Evolutionary conservation across 495 filamentous ascomycete species (phyloP).

Genomic region (Penicillium taxi): DNA sequence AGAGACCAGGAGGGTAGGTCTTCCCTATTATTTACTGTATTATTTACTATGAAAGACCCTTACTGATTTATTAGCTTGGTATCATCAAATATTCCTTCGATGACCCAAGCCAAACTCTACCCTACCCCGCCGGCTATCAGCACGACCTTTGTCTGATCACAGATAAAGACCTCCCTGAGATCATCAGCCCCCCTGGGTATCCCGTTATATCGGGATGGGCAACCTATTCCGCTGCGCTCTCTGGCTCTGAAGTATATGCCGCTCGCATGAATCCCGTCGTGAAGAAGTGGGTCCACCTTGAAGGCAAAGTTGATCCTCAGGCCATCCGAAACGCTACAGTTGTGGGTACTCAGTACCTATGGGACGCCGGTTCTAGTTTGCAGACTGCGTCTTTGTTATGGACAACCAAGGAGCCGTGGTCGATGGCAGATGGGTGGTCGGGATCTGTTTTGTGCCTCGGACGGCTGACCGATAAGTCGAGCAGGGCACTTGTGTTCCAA

Average conservation of each 20-base stretch:
- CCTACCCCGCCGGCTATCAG: constrained; percentile 9
- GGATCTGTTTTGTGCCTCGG: constrained; percentile 11
- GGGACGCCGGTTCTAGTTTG: constrained; percentile 1
- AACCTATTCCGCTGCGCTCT: constrained; percentile 11
- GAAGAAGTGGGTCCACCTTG: constrained; percentile 5
- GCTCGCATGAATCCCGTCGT: constrained; percentile 5
- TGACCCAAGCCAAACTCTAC: constrained; percentile 4
- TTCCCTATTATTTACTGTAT: background rate
- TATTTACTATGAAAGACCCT: background rate
- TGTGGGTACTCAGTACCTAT: constrained; percentile 10
- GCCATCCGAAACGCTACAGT: constrained; percentile 8
- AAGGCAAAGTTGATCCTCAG: constrained; percentile 4
- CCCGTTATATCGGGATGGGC: constrained; percentile 9
- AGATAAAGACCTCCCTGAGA: constrained; percentile 5
- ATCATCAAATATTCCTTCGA: constrained; percentile 2
- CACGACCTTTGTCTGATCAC: constrained; percentile 10
- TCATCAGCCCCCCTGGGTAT: constrained; percentile 12
- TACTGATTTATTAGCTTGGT: constrained; percentile 1
- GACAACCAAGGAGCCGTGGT: constrained; percentile 3
- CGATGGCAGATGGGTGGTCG: constrained; percentile 11
- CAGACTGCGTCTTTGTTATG: constrained; percentile 11
- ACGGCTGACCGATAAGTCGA: constrained; percentile 6
- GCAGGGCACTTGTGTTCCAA: constrained; percentile 11
- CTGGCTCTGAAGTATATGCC: constrained; percentile 7
- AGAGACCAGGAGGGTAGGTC: constrained; percentile 1